Base-by-base conservation (phyloP, 2,329 filamentous ascomycete genomes). In the Neocucurbitaria cava region DNA sequence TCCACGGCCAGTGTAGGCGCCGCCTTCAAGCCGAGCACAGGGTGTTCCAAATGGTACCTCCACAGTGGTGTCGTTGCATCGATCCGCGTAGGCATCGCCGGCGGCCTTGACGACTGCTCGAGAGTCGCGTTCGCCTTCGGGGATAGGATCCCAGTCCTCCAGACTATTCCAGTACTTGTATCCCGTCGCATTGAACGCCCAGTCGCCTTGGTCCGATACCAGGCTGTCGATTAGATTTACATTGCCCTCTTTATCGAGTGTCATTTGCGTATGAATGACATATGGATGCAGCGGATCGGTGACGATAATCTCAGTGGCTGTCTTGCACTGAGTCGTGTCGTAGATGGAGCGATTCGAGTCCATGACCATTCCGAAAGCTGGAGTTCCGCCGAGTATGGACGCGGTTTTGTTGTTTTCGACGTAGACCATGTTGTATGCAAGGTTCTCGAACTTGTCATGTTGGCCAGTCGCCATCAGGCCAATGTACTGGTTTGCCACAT, bases 181-280 rank as follows among this genome's bases (percentile, higher is more conserved):
- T 21, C 58, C 59, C 8, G 64, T 71, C 5, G 65, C 65, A 41
- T 71, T 71, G 58, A 71, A 70, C 1, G 65, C 54, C 67, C 68
- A 71, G 45, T 71, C 67, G 20, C 68, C 68, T 33, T 54, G 39
- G 23, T 67, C 65, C 0, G 68, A 68, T 1, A 70, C 65, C 10
- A 70, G 49, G 23, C 54, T 59, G 30, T 71, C 66, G 38, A 71
- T 66, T 7, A 63, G 35, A 15, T 40, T 51, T 0, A 60, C 60
- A 24, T 62, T 52, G 9, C 56, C 56, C 40, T 49, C 47, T 2
- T 49, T 5, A 15, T 61, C 41, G 15, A 65, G 62, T 1, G 52
- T 51, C 58, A 70, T 68, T 7, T 64, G 60, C 9, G 68, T 71
- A 40, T 61, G 56, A 13, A 69, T 68, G n/a, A 68, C 57, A 42